A percentile compares a stretch with the other conserved stretches of the same genome.
Conservation (phyloP, 345 rosid genomes). For the Hypericum androsaemum region DNA sequence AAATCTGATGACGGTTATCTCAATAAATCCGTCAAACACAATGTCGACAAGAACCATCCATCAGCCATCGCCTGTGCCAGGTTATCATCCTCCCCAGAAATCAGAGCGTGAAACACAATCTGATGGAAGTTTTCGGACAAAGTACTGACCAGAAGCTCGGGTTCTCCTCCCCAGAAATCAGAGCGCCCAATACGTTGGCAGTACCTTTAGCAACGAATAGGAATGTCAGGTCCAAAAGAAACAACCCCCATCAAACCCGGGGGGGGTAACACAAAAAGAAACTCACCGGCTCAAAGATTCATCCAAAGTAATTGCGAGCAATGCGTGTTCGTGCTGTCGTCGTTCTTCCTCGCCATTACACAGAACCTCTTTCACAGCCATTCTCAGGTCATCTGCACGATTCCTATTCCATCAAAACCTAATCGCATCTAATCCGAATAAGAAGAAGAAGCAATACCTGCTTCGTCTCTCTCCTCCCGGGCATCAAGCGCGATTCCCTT, state of each 20-base stretch:
- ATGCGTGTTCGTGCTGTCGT: conserved; percentile 59
- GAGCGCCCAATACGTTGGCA: conserved; percentile 59
- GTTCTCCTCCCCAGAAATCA: conserved; percentile 96
- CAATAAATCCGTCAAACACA: too few species aligned
- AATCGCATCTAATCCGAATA: background rate
- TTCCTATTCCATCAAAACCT: background rate
- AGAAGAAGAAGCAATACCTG: conserved; percentile 33
- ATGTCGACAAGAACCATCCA: too few species aligned
- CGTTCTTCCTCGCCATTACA: conserved; percentile 56
- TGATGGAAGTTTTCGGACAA: background rate
- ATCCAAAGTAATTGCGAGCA: conserved; percentile 69
- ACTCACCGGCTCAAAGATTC: conserved; percentile 68
- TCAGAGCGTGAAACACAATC: too few species aligned
- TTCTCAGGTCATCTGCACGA: conserved; percentile 59
- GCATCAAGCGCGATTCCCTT: conserved; percentile 53
- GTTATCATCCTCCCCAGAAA: too few species aligned
- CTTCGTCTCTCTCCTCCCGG: conserved; percentile 61
- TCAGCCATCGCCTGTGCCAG: too few species aligned
- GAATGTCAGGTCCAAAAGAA: background rate
- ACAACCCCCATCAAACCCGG: conserved; percentile 1
- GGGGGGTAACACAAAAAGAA: background rate
- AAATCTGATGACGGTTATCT: too few species aligned
- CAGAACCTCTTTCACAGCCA: conserved; percentile 82
- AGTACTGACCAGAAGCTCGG: conserved; percentile 73
- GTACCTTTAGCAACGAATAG: conserved; percentile 35